Evolutionary conservation across 306 rosid genomes (phyloP), one percentile per base, ranked within the genome.

Genomic region (Spatholobus suberectus): DNA sequence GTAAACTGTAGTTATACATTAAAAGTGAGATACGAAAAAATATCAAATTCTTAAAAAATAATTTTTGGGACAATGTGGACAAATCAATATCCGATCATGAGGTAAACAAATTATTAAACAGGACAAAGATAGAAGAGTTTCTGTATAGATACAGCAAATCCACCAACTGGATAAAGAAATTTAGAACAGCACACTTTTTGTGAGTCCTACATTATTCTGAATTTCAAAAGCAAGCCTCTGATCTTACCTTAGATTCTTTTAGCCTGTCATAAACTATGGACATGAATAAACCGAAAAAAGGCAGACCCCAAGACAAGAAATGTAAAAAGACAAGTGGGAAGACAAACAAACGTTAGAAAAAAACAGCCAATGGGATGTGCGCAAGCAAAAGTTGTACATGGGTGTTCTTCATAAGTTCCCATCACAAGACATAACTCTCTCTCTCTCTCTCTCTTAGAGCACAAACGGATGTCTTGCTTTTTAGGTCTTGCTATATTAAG

Each of bases 401-500:
- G 78, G 46, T 79, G 87, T 83, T 83, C 81, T 86, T 77, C 81
- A 29, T 72, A 24, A 59, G 90, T 85, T 84, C 75, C 89, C 73
- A 81, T 83, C 87, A 83, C 57, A 82, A 2, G 47, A 44, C 82
- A 41, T 35, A 58, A 57, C 52, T 51, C 78, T 84, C 84, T 82
- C 78, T 78, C 84, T 79, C 82, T 71, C 80, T 65, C 80, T 27
- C 55, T 65, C 68, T 44, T 82, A 17, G 4, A 21, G 43, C 76
- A 79, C 63, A 34, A 52, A 67, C 15, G 14, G 27, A 51, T 81
- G 84, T 87, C 89, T 83, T 88, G 76, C 73, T 86, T 83, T 84
- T 83, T 62, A 77, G 89, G 89, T 76, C 85, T 77, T 84, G 85
- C 88, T 82, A 70, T 89, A 93, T 88, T 89, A 89, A 81, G 97